A percentile compares a stretch with the other conserved stretches of the same genome.
Evolutionary conservation across 768 basidiomycete genomes (phyloP).

Genomic region (Agrocybe praecox): DNA sequence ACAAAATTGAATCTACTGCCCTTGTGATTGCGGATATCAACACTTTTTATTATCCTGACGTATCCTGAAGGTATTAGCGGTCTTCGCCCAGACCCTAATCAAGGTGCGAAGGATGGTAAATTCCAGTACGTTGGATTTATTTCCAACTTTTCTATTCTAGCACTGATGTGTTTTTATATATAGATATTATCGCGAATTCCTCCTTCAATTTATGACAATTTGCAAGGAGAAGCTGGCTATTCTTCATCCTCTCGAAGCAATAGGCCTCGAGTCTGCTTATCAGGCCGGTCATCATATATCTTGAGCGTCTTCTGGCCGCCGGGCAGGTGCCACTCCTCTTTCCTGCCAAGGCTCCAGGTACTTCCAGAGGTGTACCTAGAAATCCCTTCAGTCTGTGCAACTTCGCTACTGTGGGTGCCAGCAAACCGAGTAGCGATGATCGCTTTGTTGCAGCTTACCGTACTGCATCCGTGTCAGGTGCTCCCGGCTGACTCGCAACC

Average conservation of each 20-base stretch:
- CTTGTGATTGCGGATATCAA: constrained; percentile 84
- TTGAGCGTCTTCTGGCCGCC: constrained; percentile 68
- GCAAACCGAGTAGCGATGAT: constrained; percentile 71
- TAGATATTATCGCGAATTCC: constrained; percentile 97
- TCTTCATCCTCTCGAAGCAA: constrained; percentile 85
- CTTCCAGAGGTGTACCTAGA: constrained; percentile 51
- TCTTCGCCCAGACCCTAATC: constrained; percentile 84
- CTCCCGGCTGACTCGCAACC: constrained; percentile 48
- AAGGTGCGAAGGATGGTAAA: constrained; percentile 82
- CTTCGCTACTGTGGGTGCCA: constrained; percentile 51
- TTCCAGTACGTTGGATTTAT: constrained; percentile 59
- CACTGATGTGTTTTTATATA: background rate
- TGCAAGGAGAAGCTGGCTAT: constrained; percentile 95
- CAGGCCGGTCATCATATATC: constrained; percentile 46
- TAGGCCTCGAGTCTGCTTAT: constrained; percentile 85
- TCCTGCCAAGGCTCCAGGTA: constrained; percentile 43
- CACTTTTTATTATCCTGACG: constrained; percentile 60
- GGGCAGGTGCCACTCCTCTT: constrained; percentile 40
- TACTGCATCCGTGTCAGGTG: constrained; percentile 58
- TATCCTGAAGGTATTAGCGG: constrained; percentile 87
- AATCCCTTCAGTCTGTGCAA: constrained; percentile 61
- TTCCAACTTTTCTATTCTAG: background rate
- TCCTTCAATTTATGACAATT: constrained; percentile 92
- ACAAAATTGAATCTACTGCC: constrained; percentile 58
- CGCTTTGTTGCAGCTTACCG: constrained; percentile 55